phyloP scores from a whole-genome alignment of 1,284 basidiomycete genomes.

The Mycena sp. region DNA sequence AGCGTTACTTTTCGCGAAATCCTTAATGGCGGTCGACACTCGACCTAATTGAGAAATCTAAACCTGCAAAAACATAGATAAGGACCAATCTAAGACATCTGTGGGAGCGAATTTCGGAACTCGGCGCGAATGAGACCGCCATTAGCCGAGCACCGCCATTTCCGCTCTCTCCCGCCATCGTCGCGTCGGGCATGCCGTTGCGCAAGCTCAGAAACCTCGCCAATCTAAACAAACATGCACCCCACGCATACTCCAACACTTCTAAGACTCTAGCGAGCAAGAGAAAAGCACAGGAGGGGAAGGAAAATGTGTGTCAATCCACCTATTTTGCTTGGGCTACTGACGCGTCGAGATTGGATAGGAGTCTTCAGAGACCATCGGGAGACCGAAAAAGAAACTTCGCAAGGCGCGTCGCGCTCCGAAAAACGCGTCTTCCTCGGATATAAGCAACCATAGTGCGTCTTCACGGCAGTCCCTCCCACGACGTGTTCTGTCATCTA shows the following conservation, averaged over 20 bases:
- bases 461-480: neutral
- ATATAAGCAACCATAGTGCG: neutral
- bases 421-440: neutral
- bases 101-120: neutral
- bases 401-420: no score
- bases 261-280: neutral
- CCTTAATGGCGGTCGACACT: slow-evolving; percentile 5
- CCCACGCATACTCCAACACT: neutral
- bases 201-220: slow-evolving; percentile 1
- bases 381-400: no score
- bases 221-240: neutral
- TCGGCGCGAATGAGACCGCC: neutral
- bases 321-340: neutral
- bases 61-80: neutral
- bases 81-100: neutral
- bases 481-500: slow-evolving; percentile 2
- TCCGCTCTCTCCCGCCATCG: neutral
- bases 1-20: neutral
- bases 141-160: neutral
- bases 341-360: neutral
- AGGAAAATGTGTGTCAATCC: slow-evolving; percentile 3
- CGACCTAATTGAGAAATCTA: slow-evolving; percentile 1
- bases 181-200: neutral
- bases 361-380: neutral
- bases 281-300: neutral